A percentile compares a stretch with the other conserved stretches of the same genome.
phyloP scores from a whole-genome alignment of 1,284 basidiomycete genomes.

The Coniferiporia sulphurascens region DNA sequence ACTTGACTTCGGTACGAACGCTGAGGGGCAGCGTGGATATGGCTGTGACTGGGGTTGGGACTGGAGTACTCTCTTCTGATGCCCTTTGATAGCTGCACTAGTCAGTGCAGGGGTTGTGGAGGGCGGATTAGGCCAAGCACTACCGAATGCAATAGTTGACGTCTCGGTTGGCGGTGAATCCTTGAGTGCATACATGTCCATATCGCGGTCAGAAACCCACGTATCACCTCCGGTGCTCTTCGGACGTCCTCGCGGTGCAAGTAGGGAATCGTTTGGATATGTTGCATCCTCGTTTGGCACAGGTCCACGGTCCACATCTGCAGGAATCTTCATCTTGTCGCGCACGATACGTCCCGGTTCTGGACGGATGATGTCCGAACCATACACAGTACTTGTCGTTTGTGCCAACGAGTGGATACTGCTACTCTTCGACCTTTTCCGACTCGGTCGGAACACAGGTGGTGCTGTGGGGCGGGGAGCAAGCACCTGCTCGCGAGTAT shows the following conservation, averaged over 20 bases:
- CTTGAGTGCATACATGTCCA: background rate
- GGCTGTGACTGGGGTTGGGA: background rate
- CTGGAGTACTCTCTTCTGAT: background rate
- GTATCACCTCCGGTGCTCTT: background rate
- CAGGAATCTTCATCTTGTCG: slow-evolving; percentile 20
- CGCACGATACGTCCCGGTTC: slow-evolving; percentile 18
- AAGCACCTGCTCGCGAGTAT: background rate
- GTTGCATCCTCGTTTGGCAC: background rate
- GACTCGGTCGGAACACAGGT: background rate
- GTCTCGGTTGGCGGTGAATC: background rate
- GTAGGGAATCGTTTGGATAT: background rate
- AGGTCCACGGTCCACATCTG: background rate
- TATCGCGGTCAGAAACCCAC: slow-evolving; percentile 3
- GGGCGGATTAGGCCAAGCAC: slow-evolving; percentile 7
- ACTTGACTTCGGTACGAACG: too few relatives aligned
- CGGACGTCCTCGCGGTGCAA: background rate
- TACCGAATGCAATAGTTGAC: background rate
- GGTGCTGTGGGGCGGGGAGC: slow-evolving; percentile 1
- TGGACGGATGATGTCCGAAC: slow-evolving; percentile 30
- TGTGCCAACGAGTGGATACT: background rate
- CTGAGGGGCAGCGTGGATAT: too few relatives aligned
- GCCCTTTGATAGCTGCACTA: background rate
- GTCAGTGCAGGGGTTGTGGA: background rate
- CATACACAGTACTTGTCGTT: slow-evolving; percentile 22
- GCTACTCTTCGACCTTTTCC: slow-evolving; percentile 1